Conservation (phyloP, 768 basidiomycete species). For the Pleurotus ostreatus region DNA sequence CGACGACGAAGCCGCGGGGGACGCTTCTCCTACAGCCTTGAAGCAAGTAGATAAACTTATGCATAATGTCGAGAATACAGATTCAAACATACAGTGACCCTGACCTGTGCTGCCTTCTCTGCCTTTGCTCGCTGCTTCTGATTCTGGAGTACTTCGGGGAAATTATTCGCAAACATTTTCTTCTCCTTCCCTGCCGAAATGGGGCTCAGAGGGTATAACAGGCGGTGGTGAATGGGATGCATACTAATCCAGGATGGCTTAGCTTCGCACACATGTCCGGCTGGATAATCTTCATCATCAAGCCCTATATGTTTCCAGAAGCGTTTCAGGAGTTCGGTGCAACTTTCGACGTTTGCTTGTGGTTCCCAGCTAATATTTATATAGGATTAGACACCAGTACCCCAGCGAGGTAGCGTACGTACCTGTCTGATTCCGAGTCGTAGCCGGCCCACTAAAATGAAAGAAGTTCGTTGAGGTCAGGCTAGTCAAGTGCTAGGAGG, state of each 20-base stretch:
- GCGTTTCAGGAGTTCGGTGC: slow-evolving; percentile 53
- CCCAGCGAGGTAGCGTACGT: not conserved
- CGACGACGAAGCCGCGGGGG: not conserved
- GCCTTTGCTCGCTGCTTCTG: slow-evolving; percentile 15
- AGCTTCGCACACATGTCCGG: slow-evolving; percentile 43
- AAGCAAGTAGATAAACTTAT: not conserved
- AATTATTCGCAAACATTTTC: slow-evolving; percentile 29
- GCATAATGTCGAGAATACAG: too few species aligned
- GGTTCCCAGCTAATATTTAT: slow-evolving; percentile 66
- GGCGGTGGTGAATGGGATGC: not conserved
- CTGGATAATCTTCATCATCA: slow-evolving; percentile 50
- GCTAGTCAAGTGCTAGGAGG: not conserved
- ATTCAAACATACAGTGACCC: not conserved
- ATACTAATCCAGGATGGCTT: slow-evolving; percentile 56
- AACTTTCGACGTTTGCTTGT: slow-evolving; percentile 49
- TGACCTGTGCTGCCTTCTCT: slow-evolving; percentile 17
- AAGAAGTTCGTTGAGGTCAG: not conserved
- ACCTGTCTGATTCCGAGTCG: slow-evolving; percentile 54
- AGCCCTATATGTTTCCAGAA: slow-evolving; percentile 62
- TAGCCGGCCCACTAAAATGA: slow-evolving; percentile 63
- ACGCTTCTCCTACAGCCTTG: not conserved
- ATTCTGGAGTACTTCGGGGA: slow-evolving; percentile 12
- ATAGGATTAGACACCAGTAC: not conserved
- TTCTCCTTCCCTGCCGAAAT: slow-evolving; percentile 29
- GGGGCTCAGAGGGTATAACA: not conserved